These are phyloP conservation scores for Aspergillus mulundensis DNA, from an alignment of 495 filamentous ascomycete species.

Conservation along the genomic window DNA sequence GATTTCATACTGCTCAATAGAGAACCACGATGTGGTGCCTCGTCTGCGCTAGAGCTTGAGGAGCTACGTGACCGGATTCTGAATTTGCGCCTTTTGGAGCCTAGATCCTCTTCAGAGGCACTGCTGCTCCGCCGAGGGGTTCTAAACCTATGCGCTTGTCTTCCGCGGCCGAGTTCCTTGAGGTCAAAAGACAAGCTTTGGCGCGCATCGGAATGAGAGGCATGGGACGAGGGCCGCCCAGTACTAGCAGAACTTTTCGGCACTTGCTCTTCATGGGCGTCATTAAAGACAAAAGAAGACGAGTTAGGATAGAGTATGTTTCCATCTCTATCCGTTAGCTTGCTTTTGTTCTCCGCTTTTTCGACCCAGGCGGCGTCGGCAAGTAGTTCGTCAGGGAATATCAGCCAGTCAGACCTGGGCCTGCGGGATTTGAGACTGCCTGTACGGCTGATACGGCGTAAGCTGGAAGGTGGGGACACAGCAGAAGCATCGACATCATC, in stretches of 20 bases:
- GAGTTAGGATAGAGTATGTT: slow-evolving; percentile 59
- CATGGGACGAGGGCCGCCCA: slow-evolving; percentile 22
- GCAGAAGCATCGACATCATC: slow-evolving; percentile 24
- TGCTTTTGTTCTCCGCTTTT: slow-evolving; percentile 65
- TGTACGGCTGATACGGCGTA: slow-evolving; percentile 31
- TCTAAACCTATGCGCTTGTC: slow-evolving; percentile 28
- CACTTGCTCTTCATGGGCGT: slow-evolving; percentile 18
- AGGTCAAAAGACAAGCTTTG: slow-evolving; percentile 28
- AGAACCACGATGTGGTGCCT: slow-evolving; percentile 7
- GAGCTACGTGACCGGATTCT: slow-evolving; percentile 28
- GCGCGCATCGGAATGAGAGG: slow-evolving; percentile 30
- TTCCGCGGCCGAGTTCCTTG: slow-evolving; percentile 31
- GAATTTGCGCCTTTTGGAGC: slow-evolving; percentile 23
- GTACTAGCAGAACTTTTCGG: slow-evolving; percentile 13
- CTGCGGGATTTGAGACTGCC: slow-evolving; percentile 52
- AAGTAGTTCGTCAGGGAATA: slow-evolving; percentile 73
- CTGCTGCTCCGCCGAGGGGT: slow-evolving; percentile 29
- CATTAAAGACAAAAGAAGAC: slow-evolving; percentile 19
- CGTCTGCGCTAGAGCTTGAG: slow-evolving; percentile 29
- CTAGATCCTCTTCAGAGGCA: slow-evolving; percentile 21
- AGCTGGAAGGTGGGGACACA: slow-evolving; percentile 33
- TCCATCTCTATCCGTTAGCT: slow-evolving; percentile 71
- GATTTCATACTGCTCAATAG: neutral
- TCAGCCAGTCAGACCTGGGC: slow-evolving; percentile 73
- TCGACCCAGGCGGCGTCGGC: slow-evolving; percentile 85